Conservation (phyloP, 805 yeast genomes). For the Metschnikowia rubicola region DNA sequence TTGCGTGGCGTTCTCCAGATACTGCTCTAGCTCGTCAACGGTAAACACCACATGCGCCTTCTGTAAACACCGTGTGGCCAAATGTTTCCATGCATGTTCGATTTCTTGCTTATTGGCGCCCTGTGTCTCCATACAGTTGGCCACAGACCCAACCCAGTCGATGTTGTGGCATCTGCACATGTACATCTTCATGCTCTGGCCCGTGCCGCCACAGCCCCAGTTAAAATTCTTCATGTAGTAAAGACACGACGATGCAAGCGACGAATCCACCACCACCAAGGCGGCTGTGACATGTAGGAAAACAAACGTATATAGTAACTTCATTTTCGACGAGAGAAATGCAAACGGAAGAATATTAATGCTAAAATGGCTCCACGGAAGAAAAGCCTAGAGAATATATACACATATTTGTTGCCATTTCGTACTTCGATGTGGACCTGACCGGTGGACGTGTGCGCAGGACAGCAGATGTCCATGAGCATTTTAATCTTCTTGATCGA, state of each 20-base stretch:
- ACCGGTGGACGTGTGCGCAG: not conserved
- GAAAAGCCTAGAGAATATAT: too few relatives aligned
- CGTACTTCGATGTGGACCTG: too few relatives aligned
- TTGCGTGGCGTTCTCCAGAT: conserved; percentile 14
- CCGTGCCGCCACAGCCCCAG: conserved; percentile 22
- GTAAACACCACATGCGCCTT: conserved; percentile 13
- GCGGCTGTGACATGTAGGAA: conserved; percentile 8
- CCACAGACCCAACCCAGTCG: conserved; percentile 19
- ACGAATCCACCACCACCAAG: conserved; percentile 15
- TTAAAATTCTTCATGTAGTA: conserved; percentile 18
- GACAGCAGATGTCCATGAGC: not conserved
- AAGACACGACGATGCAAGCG: conserved; percentile 18
- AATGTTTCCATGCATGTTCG: conserved; percentile 16
- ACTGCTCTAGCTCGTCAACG: conserved; percentile 9
- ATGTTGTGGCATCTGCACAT: conserved; percentile 18
- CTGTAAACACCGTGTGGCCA: conserved; percentile 14
- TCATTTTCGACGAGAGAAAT: not conserved
- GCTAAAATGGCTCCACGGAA: too few relatives aligned
- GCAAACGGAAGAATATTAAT: not conserved
- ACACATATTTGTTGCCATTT: too few relatives aligned
- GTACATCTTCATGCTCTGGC: conserved; percentile 19
- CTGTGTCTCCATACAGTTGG: conserved; percentile 17
- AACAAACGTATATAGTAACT: not conserved
- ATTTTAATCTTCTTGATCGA: conserved; percentile 1
- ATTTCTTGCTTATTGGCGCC: conserved; percentile 6